Percentiles rank a stretch among this genome's conserved stretches.
These are phyloP conservation scores for Tinospora cordifolia DNA, from an alignment of 164 flowering plant species.

Conservation along the genomic window DNA sequence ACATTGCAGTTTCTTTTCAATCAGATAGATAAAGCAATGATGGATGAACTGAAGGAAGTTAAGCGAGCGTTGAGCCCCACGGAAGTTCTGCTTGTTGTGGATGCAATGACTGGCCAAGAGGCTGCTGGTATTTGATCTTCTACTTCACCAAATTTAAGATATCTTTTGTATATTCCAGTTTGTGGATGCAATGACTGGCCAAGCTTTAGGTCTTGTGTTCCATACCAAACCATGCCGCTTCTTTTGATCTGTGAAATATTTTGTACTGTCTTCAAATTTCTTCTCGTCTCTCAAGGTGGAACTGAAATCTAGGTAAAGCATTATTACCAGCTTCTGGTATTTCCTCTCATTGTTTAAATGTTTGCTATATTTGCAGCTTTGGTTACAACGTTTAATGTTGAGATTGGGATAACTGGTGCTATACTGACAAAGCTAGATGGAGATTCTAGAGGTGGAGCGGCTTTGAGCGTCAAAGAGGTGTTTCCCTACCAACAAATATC, in stretches of 20 bases:
- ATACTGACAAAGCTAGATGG: slow-evolving; percentile 97
- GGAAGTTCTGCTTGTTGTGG: slow-evolving; percentile 94
- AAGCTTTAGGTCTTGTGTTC: not conserved
- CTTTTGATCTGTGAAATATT: too few relatives aligned
- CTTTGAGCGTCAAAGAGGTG: slow-evolving; percentile 97
- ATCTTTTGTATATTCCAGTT: not conserved
- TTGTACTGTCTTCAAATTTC: not conserved
- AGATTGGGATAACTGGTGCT: slow-evolving; percentile 97
- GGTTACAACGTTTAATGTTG: slow-evolving; percentile 90
- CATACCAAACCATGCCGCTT: too few relatives aligned
- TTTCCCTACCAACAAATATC: not conserved
- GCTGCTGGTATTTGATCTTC: slow-evolving; percentile 64
- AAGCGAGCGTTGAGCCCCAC: slow-evolving; percentile 74
- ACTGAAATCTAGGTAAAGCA: not conserved
- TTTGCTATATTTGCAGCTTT: slow-evolving; percentile 40
- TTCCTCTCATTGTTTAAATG: not conserved
- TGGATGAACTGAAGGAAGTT: slow-evolving; percentile 96
- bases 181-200: too few relatives aligned
- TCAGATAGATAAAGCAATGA: slow-evolving; percentile 93
- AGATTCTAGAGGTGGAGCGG: slow-evolving; percentile 99
- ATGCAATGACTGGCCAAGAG: slow-evolving; percentile 99
- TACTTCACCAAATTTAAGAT: not conserved
- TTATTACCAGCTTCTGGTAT: not conserved
- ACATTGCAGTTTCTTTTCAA: slow-evolving; percentile 10
- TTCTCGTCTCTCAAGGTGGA: not conserved